Base-by-base conservation (phyloP, 495 filamentous ascomycete species). In the Xylaria bambusicola region DNA sequence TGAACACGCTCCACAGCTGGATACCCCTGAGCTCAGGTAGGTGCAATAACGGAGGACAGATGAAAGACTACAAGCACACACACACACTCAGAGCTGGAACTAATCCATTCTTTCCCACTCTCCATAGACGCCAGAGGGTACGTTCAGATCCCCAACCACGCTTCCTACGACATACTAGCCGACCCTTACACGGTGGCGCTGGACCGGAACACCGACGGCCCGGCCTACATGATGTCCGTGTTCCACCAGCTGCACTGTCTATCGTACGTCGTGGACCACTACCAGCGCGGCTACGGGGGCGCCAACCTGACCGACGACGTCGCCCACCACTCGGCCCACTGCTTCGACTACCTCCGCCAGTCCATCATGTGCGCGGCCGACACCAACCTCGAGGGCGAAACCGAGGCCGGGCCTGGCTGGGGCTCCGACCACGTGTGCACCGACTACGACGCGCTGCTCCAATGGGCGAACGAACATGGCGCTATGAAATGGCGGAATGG, bases 191-290 rank as follows among this genome's bases (percentile, higher is more conserved):
- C 38, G 23, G 63, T 73, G 13, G 51, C 60, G 6, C 42, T 78
- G 1, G 63, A 72, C 59, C 71, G 72, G 17, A 52, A 66, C 9
- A 55, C 58, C 0, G 66, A 77, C 33, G 76, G 75, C 2, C 74
- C 74, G 2, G 75, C 70, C 1, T 80, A 72, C 66, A 78, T 80
- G 77, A 75, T 82, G 65, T 74, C 75, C 24, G 77, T 80, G 12
- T 80, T 81, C 61, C 78, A 83, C 65, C 79, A 82, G 58, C 72
- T 83, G 2, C 79, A 83, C 58, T 82, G 80, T 58, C 66, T 83
- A 26, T 79, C 75, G 9, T 79, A 78, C 56, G 44, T 80, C 24
- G 68, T 73, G 6, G 64, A 73, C 61, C 70, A 77, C 41, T 77
- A 67, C 60, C 76, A 77, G 51, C 66, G 58, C 7, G 76, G 72